Evolutionary conservation across 1,139 yeast genomes (phyloP).

Genomic region (Zygoascus meyerae): DNA sequence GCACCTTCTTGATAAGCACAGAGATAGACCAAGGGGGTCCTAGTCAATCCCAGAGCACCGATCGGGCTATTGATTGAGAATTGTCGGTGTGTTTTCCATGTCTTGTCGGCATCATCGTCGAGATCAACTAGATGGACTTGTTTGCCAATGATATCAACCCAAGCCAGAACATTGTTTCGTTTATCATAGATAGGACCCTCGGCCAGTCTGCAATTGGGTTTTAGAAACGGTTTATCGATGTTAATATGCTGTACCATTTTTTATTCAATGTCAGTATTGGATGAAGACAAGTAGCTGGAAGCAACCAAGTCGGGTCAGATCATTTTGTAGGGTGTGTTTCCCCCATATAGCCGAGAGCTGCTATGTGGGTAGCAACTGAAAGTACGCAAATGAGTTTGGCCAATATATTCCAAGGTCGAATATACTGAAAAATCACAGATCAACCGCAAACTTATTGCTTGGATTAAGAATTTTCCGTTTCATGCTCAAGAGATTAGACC

Average conservation of each 20-base stretch:
- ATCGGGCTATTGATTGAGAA: slow-evolving; percentile 22
- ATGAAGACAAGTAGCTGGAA: too few species aligned
- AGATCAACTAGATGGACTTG: slow-evolving; percentile 27
- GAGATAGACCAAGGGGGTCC: slow-evolving; percentile 26
- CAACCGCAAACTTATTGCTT: too few species aligned
- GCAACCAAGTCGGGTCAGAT: too few species aligned
- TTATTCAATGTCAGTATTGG: too few species aligned
- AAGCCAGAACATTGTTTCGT: slow-evolving; percentile 25
- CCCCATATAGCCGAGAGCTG: too few species aligned
- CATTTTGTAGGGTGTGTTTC: too few species aligned
- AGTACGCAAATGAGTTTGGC: too few species aligned
- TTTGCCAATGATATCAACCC: slow-evolving; percentile 31
- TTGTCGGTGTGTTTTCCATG: slow-evolving; percentile 20
- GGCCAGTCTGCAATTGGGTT: slow-evolving; percentile 20
- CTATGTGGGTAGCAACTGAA: too few species aligned
- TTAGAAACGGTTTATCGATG: slow-evolving; percentile 5
- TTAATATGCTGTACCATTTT: not conserved
- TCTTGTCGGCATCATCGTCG: slow-evolving; percentile 15
- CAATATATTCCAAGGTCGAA: too few species aligned
- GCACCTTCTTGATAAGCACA: slow-evolving; percentile 31
- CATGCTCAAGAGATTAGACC: too few species aligned
- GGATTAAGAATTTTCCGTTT: too few species aligned
- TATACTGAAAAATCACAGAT: too few species aligned
- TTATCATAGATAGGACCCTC: slow-evolving; percentile 35
- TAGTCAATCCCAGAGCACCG: slow-evolving; percentile 32